Conservation (phyloP, 768 basidiomycete genomes). For the Grammothele lineata region DNA sequence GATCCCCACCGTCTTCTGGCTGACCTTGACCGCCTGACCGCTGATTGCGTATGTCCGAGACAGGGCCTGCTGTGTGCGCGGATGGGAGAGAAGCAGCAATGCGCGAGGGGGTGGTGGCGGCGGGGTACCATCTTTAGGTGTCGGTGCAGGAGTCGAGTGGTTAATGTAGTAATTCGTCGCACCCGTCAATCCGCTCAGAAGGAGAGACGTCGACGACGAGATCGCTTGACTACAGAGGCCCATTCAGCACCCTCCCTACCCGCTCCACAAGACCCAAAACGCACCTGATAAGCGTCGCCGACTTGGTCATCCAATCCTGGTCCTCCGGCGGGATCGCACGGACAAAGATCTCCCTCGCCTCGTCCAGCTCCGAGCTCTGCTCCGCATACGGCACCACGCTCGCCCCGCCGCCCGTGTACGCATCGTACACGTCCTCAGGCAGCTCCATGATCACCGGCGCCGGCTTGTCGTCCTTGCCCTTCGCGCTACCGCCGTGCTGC, state of each 20-base stretch:
- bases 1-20: slow-evolving; percentile 52
- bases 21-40: slow-evolving; percentile 64
- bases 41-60: slow-evolving; percentile 58
- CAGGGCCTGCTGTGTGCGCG: slow-evolving; percentile 53
- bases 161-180: slow-evolving; percentile 61
- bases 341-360: slow-evolving; percentile 52
- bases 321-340: slow-evolving; percentile 61
- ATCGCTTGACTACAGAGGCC: slow-evolving; percentile 53
- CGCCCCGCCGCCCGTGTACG: slow-evolving; percentile 18
- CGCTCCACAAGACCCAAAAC: slow-evolving; percentile 10
- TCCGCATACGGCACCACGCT: slow-evolving; percentile 13
- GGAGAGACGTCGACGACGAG: slow-evolving; percentile 57
- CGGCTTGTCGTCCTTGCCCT: slow-evolving; percentile 27
- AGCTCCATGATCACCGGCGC: slow-evolving; percentile 69
- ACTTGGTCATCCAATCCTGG: slow-evolving; percentile 60
- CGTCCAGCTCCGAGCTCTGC: slow-evolving; percentile 14
- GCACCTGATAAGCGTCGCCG: slow-evolving; percentile 61
- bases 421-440: slow-evolving; percentile 40
- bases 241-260: neutral
- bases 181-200: slow-evolving; percentile 55
- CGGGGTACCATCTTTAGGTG: slow-evolving; percentile 13
- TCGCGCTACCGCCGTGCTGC: slow-evolving; percentile 20
- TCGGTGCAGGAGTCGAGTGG: slow-evolving; percentile 47
- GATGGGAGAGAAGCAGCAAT: slow-evolving; percentile 40
- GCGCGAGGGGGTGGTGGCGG: slow-evolving; percentile 27